Base-by-base conservation (phyloP, 768 basidiomycete species). In the Tricholoma sp. region DNA sequence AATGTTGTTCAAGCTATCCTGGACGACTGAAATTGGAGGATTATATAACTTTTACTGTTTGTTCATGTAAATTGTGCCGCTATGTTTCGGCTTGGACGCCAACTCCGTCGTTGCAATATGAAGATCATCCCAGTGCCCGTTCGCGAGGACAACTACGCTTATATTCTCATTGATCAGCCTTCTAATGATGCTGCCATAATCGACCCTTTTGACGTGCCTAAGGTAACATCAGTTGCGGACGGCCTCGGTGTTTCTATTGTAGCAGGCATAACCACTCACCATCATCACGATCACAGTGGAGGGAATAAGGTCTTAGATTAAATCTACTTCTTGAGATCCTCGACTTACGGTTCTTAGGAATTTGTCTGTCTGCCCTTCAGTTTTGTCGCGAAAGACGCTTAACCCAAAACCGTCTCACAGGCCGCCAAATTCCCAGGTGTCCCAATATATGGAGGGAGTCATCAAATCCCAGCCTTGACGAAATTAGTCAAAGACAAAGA, bases 1-100 rank as follows among this genome's bases (percentile, higher is more conserved):
- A 97, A 97, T 66, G 94, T 99, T 57, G 96, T 98, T 12, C 84
- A 92, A 63, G 95, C 96, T 39, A 88, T 98, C 65, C 74, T 99
- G 63, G 85, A 83, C 59, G 89, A 91, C 69, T 94, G 65, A 73
- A 59, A 52, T 12, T 24, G 22, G 21, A 7, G 3, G 46, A 47
- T 47, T 22, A 47, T 47, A 22, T 47, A 24, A 47, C 46, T 7
- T 16, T 29, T n/a, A 10, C 27, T 31, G 6, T 16, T 19, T 45
- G 16, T 7, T 49, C 55, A 52, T 56, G 57, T 62, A 53, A 55
- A 18, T 22, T 19, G n/a, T n/a, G n/a, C n/a, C n/a, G 6, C 7
- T 21, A 61, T 63, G 61, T 57, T 65, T 52, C 58, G 54, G 50
- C 58, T 57, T 35, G 50, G 59, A 43, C 56, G 52, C 54, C 57